Percentiles rank a stretch among this genome's conserved stretches.
Evolutionary conservation across 371 early-diverging fungal species (phyloP).

Genomic region (Rhizomucor pusillus): DNA sequence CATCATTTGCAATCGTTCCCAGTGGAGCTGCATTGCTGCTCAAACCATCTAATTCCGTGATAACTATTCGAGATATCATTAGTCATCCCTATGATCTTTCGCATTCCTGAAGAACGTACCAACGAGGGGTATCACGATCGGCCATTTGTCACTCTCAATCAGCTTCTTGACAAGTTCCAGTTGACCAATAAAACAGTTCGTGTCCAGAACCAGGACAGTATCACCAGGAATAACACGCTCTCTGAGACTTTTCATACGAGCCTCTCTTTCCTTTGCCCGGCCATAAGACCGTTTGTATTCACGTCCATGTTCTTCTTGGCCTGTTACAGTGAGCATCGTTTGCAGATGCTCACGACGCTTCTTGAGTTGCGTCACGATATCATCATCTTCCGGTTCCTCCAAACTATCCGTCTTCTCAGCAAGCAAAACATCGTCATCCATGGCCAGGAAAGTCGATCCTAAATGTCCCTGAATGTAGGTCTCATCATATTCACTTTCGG

Average conservation of each 20-base stretch:
- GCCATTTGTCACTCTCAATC: conserved; percentile 53
- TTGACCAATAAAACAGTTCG: conserved; percentile 67
- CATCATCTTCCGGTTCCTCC: conserved; percentile 38
- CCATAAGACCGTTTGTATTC: conserved; percentile 23
- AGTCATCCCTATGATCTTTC: no score
- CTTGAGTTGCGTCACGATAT: conserved; percentile 42
- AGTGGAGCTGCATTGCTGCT: conserved; percentile 53
- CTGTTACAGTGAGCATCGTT: conserved; percentile 21
- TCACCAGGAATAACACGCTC: conserved; percentile 46
- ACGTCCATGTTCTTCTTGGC: conserved; percentile 11
- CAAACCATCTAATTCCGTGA: conserved; percentile 68
- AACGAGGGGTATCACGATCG: conserved; percentile 60
- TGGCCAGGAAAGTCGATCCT: conserved; percentile 23
- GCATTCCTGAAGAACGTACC: conserved; percentile 34
- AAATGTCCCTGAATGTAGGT: neutral
- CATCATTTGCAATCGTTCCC: conserved; percentile 52
- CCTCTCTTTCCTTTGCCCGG: conserved; percentile 33
- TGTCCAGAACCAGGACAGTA: conserved; percentile 61
- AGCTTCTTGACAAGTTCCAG: conserved; percentile 52
- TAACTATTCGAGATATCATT: conserved; percentile 29
- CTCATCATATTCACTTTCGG: conserved; percentile 1
- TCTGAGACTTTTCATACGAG: conserved; percentile 25
- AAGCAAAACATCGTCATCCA: conserved; percentile 43
- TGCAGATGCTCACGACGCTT: conserved; percentile 40
- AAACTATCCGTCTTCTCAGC: conserved; percentile 26